Conservation (phyloP, 1,139 yeast genomes). For the Hanseniaspora uvarum region DNA sequence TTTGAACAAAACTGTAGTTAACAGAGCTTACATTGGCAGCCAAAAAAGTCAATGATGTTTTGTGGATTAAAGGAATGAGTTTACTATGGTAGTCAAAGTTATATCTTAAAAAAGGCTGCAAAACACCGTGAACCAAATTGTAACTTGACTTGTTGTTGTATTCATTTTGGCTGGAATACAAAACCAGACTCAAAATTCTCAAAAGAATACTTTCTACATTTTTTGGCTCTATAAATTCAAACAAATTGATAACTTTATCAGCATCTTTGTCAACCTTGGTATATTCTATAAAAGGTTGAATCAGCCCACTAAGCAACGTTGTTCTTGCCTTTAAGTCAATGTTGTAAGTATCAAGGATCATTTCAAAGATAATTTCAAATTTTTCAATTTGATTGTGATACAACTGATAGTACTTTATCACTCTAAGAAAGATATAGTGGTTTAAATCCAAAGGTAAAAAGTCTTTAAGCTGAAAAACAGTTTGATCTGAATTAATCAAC, state of each 20-base stretch:
- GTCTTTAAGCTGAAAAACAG: not conserved
- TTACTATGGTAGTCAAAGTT: not conserved
- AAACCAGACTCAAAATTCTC: not conserved
- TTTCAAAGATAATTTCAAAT: not conserved
- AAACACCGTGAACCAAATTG: not conserved
- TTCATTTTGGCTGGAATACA: not conserved
- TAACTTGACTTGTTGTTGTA: not conserved
- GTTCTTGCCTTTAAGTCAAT: not conserved
- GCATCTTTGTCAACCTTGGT: not conserved
- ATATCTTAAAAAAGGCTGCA: not conserved
- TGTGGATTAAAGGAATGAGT: not conserved
- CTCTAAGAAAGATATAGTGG: conserved; percentile 4
- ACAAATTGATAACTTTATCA: not conserved
- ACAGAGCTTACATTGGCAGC: not conserved
- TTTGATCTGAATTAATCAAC: not conserved
- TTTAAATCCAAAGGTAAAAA: conserved; percentile 3
- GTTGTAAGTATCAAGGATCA: not conserved
- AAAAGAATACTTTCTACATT: not conserved
- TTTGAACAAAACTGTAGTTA: not conserved
- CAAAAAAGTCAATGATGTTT: not conserved
- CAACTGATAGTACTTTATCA: not conserved
- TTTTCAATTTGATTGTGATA: not conserved
- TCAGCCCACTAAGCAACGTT: not conserved
- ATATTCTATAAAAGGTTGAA: conserved; percentile 8
- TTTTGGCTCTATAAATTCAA: conserved; percentile 4